Percentiles rank a stretch among this genome's conserved stretches.
phyloP scores from a whole-genome alignment of 805 yeast species.

The Candida boidinii region DNA sequence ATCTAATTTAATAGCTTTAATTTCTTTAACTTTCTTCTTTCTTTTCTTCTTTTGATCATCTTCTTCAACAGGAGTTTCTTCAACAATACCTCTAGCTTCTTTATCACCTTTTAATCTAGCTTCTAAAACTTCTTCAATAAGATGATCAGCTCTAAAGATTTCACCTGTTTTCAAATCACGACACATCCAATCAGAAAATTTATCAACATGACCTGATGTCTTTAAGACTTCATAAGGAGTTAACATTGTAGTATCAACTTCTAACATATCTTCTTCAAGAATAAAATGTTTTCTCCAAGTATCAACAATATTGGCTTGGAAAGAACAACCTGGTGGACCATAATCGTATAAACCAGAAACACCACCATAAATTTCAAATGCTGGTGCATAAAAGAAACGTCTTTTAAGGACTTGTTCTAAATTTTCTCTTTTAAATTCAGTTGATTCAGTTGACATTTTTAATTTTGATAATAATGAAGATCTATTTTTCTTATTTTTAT shows the following conservation, averaged over 20 bases:
- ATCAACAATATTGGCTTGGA: constrained; percentile 93
- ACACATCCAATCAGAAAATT: constrained; percentile 99
- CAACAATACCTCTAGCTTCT: constrained; percentile 85
- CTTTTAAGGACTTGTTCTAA: constrained; percentile 88
- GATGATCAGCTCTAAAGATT: constrained; percentile 96
- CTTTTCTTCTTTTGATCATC: constrained; percentile 77
- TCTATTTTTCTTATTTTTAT: not conserved
- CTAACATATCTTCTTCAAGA: constrained; percentile 97
- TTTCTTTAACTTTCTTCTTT: constrained; percentile 94
- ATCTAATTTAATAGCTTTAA: constrained; percentile 78
- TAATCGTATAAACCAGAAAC: constrained; percentile 96
- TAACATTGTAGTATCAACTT: constrained; percentile 95
- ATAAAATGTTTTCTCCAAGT: constrained; percentile 97
- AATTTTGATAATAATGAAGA: constrained; percentile 4
- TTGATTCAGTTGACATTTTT: constrained; percentile 11
- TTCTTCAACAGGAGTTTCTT: constrained; percentile 63
- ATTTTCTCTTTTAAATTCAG: constrained; percentile 66
- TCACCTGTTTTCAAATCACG: constrained; percentile 93
- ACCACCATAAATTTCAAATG: constrained; percentile 97
- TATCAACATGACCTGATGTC: constrained; percentile 98
- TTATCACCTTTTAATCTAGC: constrained; percentile 94
- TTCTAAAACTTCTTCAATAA: constrained; percentile 96
- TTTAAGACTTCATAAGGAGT: constrained; percentile 97
- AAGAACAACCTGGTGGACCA: constrained; percentile 99
- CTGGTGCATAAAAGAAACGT: constrained; percentile 95